These are phyloP conservation scores for Kwoniella dendrophila DNA, from an alignment of 768 basidiomycete species.

Conservation along the genomic window DNA sequence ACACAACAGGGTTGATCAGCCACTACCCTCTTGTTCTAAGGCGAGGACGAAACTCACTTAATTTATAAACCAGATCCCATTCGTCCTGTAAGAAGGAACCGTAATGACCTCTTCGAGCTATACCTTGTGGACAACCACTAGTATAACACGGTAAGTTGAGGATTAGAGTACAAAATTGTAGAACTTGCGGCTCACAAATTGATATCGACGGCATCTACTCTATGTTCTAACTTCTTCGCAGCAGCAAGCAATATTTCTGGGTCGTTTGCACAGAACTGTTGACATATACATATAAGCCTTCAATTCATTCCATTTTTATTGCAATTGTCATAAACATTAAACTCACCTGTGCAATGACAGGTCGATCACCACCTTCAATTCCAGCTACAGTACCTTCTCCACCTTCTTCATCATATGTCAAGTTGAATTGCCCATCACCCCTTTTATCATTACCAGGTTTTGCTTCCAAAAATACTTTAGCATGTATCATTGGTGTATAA, in stretches of 20 bases:
- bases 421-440: constrained; percentile 41
- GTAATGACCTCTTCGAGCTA: constrained; percentile 82
- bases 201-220: constrained; percentile 92
- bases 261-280: constrained; percentile 83
- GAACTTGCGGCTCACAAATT: constrained; percentile 84
- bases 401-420: constrained; percentile 79
- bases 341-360: constrained; percentile 73
- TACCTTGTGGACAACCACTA: constrained; percentile 79
- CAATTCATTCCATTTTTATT: too few species aligned
- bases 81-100: constrained; percentile 92
- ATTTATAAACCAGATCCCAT: constrained; percentile 80
- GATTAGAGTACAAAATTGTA: too few species aligned
- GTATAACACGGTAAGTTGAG: background rate
- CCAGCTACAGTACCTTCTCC: constrained; percentile 56
- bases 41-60: constrained; percentile 64
- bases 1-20: background rate
- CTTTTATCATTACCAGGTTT: constrained; percentile 13
- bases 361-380: constrained; percentile 65
- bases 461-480: constrained; percentile 61
- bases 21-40: too few species aligned
- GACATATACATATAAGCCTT: too few species aligned
- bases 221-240: constrained; percentile 72
- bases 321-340: too few species aligned
- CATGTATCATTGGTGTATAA: constrained; percentile 99
- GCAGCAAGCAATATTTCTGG: constrained; percentile 74